These are phyloP conservation scores for Cladosporium oxysporum DNA, from an alignment of 2,329 filamentous ascomycete genomes.

Conservation along the genomic window DNA sequence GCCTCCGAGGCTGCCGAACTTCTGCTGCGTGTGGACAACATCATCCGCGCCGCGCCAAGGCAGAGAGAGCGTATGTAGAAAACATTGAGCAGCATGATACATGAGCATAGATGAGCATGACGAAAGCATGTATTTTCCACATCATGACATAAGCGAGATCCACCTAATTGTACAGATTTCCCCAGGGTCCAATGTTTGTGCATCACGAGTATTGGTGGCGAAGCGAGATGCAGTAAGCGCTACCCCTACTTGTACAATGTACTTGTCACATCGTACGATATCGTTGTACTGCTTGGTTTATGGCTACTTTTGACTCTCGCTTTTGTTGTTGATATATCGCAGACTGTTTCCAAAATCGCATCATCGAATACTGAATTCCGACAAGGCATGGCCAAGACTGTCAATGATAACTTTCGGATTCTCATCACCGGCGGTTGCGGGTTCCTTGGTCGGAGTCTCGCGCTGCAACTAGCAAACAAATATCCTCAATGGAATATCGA, in stretches of 20 bases:
- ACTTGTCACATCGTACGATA: conserved; percentile 3
- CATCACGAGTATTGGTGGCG: conserved; percentile 14
- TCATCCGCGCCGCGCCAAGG: conserved; percentile 89
- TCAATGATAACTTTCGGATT: conserved; percentile 25
- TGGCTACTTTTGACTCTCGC: neutral
- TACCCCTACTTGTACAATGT: conserved; percentile 1
- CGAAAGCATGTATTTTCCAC: conserved; percentile 1
- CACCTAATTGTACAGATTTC: neutral
- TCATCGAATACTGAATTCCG: neutral
- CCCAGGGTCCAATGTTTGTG: neutral
- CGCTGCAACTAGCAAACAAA: conserved; percentile 41
- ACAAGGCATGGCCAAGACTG: neutral
- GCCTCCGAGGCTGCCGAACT: conserved; percentile 96
- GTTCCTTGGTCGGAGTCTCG: conserved; percentile 47
- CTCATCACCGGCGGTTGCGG: conserved; percentile 52
- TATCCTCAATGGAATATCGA: conserved; percentile 44
- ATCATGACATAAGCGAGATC: conserved; percentile 8
- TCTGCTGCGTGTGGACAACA: conserved; percentile 92
- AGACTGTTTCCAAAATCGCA: neutral
- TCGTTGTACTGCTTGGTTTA: neutral
- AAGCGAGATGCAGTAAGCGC: conserved; percentile 13
- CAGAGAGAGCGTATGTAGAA: conserved; percentile 72
- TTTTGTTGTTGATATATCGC: neutral
- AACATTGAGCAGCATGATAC: conserved; percentile 14
- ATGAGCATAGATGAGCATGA: conserved; percentile 18